A percentile compares a stretch with the other conserved stretches of the same genome.
These are phyloP conservation scores for Parasarocladium wereldwijsianum DNA, from an alignment of 2,329 filamentous ascomycete genomes.

Conservation along the genomic window DNA sequence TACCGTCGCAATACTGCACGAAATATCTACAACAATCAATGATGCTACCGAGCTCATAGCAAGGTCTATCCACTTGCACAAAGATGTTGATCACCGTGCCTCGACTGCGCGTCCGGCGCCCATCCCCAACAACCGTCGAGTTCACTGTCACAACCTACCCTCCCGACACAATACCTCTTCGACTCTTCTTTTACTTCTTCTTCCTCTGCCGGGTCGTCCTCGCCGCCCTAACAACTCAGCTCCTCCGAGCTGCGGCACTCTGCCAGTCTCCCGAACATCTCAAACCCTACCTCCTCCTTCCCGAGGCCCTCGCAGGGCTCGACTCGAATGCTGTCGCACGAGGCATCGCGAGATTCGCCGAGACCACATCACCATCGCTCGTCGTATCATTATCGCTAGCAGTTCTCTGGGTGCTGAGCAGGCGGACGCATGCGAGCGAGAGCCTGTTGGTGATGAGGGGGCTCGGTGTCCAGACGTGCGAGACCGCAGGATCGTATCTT, in stretches of 20 bases:
- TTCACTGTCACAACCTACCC: constrained; percentile 82
- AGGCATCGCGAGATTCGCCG: constrained; percentile 15
- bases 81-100: constrained; percentile 48
- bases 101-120: constrained; percentile 47
- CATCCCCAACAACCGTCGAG: constrained; percentile 78
- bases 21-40: too few relatives aligned
- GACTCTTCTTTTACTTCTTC: constrained; percentile 27
- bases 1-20: too few relatives aligned
- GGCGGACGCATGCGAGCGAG: constrained; percentile 49
- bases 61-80: constrained; percentile 3
- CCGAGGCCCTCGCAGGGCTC: constrained; percentile 7
- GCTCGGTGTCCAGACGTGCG: constrained; percentile 78
- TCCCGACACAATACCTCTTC: constrained; percentile 30
- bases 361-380: constrained; percentile 20
- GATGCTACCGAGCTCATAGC: not conserved
- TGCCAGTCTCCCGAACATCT: constrained; percentile 8
- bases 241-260: constrained; percentile 33
- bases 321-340: constrained; percentile 12
- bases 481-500: constrained; percentile 47
- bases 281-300: constrained; percentile 14
- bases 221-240: constrained; percentile 25
- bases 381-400: constrained; percentile 21
- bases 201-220: constrained; percentile 28
- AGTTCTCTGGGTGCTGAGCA: constrained; percentile 28
- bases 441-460: constrained; percentile 78